phyloP scores from a whole-genome alignment of 768 basidiomycete genomes.

The Hygrophoropsis aurantiaca region DNA sequence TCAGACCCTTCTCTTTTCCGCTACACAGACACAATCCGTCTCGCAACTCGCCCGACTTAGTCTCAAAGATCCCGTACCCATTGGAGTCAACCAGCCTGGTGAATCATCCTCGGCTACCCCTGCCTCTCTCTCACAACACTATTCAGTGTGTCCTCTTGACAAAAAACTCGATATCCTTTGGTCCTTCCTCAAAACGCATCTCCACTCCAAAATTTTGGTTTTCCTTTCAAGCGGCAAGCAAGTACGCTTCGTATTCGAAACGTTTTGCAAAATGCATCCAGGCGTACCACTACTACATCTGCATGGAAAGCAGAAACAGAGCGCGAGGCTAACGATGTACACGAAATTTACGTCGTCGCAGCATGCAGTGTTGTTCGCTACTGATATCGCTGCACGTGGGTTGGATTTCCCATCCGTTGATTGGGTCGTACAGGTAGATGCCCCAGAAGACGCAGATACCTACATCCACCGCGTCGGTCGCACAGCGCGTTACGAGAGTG shows the following conservation, averaged over 20 bases:
- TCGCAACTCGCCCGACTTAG: constrained; percentile 87
- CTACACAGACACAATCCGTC: constrained; percentile 91
- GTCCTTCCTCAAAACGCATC: constrained; percentile 93
- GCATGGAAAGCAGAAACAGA: constrained; percentile 96
- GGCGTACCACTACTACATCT: constrained; percentile 91
- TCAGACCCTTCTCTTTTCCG: constrained; percentile 95
- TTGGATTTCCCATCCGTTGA: constrained; percentile 95
- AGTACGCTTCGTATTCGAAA: constrained; percentile 94
- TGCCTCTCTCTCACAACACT: constrained; percentile 82
- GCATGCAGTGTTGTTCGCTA: constrained; percentile 88
- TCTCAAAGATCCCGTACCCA: constrained; percentile 74
- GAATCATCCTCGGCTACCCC: constrained; percentile 57
- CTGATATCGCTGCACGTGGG: constrained; percentile 94
- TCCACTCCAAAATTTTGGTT: constrained; percentile 88
- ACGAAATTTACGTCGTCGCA: constrained; percentile 78
- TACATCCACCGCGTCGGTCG: constrained; percentile 97
- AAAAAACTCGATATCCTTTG: constrained; percentile 89
- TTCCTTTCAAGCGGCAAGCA: constrained; percentile 97
- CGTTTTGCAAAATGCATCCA: constrained; percentile 93
- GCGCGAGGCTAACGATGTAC: constrained; percentile 82
- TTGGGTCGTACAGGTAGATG: constrained; percentile 96
- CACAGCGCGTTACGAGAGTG: constrained; percentile 90
- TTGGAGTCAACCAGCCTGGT: constrained; percentile 57
- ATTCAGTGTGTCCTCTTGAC: constrained; percentile 79
- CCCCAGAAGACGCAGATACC: constrained; percentile 95